A percentile compares a stretch with the other conserved stretches of the same genome.
Evolutionary conservation across 2,329 filamentous ascomycete species (phyloP).

Genomic region (Trichoderma polysporum): DNA sequence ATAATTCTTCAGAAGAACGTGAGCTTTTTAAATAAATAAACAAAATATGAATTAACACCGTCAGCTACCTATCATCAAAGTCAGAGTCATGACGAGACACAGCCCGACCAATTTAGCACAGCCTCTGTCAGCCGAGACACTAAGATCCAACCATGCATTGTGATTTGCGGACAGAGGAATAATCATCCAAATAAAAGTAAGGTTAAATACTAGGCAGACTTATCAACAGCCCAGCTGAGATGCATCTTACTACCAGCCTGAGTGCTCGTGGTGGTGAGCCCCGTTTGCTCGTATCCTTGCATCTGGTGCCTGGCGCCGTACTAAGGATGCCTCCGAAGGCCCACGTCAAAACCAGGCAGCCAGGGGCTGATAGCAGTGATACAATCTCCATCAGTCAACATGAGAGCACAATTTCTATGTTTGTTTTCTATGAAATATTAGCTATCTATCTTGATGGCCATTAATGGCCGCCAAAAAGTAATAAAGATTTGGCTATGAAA

Average conservation of each 20-base stretch:
- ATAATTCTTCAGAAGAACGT: not conserved
- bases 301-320: not conserved
- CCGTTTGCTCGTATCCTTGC: not conserved
- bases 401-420: not conserved
- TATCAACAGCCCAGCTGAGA: not conserved
- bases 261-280: not conserved
- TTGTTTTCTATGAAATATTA: not conserved
- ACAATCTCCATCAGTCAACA: not conserved
- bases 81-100: not conserved
- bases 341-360: not conserved
- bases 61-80: not conserved
- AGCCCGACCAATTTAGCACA: not conserved
- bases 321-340: not conserved
- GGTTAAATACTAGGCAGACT: slow-evolving; percentile 16
- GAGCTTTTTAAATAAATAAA: not conserved
- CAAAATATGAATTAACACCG: not conserved
- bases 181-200: not conserved
- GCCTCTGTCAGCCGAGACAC: slow-evolving; percentile 11
- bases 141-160: not conserved
- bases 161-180: not conserved
- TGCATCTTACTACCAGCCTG: not conserved
- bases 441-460: not conserved
- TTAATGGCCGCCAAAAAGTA: not conserved
- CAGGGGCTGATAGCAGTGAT: not conserved
- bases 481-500: not conserved